Percentiles rank a stretch among this genome's conserved stretches.
phyloP scores from a whole-genome alignment of 352 stramenopile species.

The Globisporangium lucens region DNA sequence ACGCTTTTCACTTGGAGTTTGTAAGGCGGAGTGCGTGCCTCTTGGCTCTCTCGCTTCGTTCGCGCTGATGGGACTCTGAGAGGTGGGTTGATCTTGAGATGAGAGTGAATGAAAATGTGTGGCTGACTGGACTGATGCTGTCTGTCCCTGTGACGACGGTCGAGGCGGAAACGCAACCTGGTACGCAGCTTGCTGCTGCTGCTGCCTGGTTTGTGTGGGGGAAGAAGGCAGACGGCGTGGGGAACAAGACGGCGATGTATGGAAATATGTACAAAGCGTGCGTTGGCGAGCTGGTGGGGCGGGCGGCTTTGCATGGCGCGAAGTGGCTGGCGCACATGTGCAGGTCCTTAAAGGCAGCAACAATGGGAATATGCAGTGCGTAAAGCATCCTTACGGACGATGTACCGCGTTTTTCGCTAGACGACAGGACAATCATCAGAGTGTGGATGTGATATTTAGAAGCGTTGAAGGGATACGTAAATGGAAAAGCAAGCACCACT shows the following conservation, averaged over 20 bases:
- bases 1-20: background rate
- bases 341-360: background rate
- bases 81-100: slow-evolving; percentile 6
- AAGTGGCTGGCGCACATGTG: background rate
- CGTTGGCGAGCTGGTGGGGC: background rate
- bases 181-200: background rate
- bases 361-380: background rate
- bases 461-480: background rate
- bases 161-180: background rate
- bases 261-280: background rate
- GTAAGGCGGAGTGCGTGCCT: background rate
- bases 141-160: background rate
- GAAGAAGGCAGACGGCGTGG: too few species aligned
- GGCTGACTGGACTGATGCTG: background rate
- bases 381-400: background rate
- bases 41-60: background rate
- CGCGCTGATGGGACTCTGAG: background rate
- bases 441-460: background rate
- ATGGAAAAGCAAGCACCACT: background rate
- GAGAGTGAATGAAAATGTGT: background rate
- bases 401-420: background rate
- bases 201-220: too few species aligned
- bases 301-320: background rate
- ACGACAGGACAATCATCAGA: background rate
- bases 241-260: background rate